Evolutionary conservation across 1,284 basidiomycete species (phyloP).

Genomic region (Peniophora sp.): DNA sequence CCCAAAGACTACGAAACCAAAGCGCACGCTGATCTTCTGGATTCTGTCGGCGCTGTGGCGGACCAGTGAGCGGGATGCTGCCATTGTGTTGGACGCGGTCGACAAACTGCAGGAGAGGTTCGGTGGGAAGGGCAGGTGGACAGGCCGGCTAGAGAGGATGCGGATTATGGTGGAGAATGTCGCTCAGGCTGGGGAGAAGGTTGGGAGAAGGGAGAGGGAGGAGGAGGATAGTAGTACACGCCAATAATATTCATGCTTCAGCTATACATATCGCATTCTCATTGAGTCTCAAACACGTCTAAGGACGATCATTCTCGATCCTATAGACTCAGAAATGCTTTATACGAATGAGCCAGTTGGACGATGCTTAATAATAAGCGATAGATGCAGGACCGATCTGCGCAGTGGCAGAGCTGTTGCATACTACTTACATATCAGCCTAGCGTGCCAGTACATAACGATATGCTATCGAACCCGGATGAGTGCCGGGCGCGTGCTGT

Average conservation of each 20-base stretch:
- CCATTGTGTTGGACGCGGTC: constrained; percentile 47
- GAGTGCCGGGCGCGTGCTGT: too few relatives aligned
- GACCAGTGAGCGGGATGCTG: constrained; percentile 41
- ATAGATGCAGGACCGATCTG: too few relatives aligned
- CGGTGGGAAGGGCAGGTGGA: constrained; percentile 26
- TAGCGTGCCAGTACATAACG: too few relatives aligned
- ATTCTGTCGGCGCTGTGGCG: constrained; percentile 53
- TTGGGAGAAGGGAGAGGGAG: neutral
- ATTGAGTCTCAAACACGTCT: neutral
- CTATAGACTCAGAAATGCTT: too few relatives aligned
- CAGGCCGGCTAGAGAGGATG: constrained; percentile 36
- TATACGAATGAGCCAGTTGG: too few relatives aligned
- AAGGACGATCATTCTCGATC: too few relatives aligned
- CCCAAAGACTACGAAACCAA: constrained; percentile 33
- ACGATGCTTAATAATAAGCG: too few relatives aligned
- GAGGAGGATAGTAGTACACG: neutral
- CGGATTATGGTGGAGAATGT: constrained; percentile 17
- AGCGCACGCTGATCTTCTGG: constrained; percentile 49
- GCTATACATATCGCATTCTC: constrained; percentile 4
- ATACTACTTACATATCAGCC: too few relatives aligned
- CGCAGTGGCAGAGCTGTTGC: too few relatives aligned
- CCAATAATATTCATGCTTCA: neutral
- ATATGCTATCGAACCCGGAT: too few relatives aligned
- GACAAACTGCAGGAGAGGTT: constrained; percentile 45
- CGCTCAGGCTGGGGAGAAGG: neutral